Conservation (phyloP, 1,139 yeast species). For the Blastobotrys raffinosifermentans region DNA sequence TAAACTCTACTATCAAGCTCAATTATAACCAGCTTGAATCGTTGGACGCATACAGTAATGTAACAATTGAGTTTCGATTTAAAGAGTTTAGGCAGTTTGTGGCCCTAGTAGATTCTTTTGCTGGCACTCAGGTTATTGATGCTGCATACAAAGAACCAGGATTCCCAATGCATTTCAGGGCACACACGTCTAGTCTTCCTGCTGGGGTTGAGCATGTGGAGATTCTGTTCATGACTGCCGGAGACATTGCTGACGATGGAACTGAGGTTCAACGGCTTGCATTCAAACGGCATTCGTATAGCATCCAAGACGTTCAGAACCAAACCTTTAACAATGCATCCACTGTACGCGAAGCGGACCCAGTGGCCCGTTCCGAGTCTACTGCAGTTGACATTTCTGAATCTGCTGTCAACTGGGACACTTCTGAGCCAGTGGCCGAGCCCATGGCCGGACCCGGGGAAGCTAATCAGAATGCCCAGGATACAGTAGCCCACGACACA, state of each 20-base stretch:
- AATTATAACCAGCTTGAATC: conserved; percentile 23
- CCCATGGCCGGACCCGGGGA: background rate
- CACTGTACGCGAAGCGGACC: background rate
- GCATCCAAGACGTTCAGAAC: too few relatives aligned
- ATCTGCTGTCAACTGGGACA: conserved; percentile 2
- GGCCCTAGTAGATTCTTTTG: conserved; percentile 19
- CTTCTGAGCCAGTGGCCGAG: conserved; percentile 1
- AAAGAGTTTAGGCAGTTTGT: conserved; percentile 28
- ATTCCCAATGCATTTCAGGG: conserved; percentile 21
- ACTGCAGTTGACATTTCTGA: background rate
- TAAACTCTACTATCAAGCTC: conserved; percentile 25
- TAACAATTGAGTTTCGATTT: conserved; percentile 23
- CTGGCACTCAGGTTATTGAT: conserved; percentile 8
- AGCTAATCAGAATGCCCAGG: background rate
- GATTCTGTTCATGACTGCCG: conserved; percentile 18
- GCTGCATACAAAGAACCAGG: conserved; percentile 22
- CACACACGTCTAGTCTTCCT: conserved; percentile 6
- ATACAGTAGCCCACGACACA: background rate
- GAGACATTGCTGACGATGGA: conserved; percentile 4
- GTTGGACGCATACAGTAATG: conserved; percentile 18
- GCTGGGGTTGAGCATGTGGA: conserved; percentile 14
- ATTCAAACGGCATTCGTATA: too few relatives aligned
- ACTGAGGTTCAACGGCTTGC: background rate
- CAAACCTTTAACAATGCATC: background rate
- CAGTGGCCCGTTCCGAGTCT: background rate